Evolutionary conservation across 1,284 basidiomycete genomes (phyloP).

Genomic region (Austropuccinia psidii): DNA sequence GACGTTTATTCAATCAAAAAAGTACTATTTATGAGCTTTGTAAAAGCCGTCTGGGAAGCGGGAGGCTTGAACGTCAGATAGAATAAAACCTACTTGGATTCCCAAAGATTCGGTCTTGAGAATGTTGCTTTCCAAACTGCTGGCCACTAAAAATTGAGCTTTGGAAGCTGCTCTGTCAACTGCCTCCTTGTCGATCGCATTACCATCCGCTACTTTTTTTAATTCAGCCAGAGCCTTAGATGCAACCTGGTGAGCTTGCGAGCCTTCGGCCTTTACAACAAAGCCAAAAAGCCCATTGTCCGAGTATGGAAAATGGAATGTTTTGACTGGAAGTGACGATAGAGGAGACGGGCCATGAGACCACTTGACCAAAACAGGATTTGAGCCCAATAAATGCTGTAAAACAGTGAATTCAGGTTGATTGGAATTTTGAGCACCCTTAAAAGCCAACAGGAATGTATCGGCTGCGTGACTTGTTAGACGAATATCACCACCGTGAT

Average conservation of each 20-base stretch:
- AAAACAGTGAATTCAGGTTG: slow-evolving; percentile 67
- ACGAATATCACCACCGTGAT: slow-evolving; percentile 79
- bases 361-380: slow-evolving; percentile 77
- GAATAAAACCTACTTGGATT: slow-evolving; percentile 54
- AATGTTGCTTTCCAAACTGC: slow-evolving; percentile 61
- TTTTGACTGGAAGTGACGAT: slow-evolving; percentile 57
- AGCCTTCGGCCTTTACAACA: slow-evolving; percentile 57
- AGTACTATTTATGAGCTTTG: too few species aligned
- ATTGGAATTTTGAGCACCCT: slow-evolving; percentile 52
- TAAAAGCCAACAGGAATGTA: slow-evolving; percentile 44
- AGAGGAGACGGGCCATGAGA: slow-evolving; percentile 63
- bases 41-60: neutral
- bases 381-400: slow-evolving; percentile 61
- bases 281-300: slow-evolving; percentile 79
- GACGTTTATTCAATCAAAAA: too few species aligned
- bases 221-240: slow-evolving; percentile 62
- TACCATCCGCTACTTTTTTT: slow-evolving; percentile 54
- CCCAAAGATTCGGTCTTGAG: slow-evolving; percentile 60
- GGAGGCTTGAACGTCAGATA: slow-evolving; percentile 37
- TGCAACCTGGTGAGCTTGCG: slow-evolving; percentile 57
- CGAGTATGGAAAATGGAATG: slow-evolving; percentile 74
- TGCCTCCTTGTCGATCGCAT: slow-evolving; percentile 48
- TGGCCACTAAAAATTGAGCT: slow-evolving; percentile 73
- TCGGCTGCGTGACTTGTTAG: slow-evolving; percentile 51
- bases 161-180: slow-evolving; percentile 72